A percentile compares a stretch with the other conserved stretches of the same genome.
These are phyloP conservation scores for Centrapalus pauciflorus DNA, from an alignment of 129 eudicot genomes.

Conservation along the genomic window DNA sequence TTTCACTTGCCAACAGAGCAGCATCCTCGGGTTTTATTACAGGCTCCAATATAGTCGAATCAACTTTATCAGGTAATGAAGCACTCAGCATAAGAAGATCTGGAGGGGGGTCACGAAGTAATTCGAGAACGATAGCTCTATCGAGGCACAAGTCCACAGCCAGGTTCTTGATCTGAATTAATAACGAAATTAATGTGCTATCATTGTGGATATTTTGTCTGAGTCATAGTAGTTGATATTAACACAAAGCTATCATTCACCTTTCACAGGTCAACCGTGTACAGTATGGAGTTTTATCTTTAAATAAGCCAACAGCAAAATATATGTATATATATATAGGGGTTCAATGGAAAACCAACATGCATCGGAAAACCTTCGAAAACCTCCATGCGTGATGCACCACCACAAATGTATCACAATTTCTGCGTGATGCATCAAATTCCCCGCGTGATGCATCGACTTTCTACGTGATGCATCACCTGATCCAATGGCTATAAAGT, in stretches of 20 bases:
- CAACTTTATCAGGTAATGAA: slow-evolving; percentile 73
- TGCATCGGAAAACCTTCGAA: no score
- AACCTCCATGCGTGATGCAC: no score
- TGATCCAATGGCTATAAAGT: no score
- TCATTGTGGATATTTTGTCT: neutral
- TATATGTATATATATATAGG: no score
- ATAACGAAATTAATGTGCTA: slow-evolving; percentile 1
- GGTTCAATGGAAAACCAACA: no score
- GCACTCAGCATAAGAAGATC: slow-evolving; percentile 85
- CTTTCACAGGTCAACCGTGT: neutral
- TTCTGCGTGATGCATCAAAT: no score
- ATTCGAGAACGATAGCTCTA: slow-evolving; percentile 79
- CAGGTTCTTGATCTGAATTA: slow-evolving; percentile 72
- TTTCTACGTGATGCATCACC: no score
- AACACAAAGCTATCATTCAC: neutral
- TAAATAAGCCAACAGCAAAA: no score
- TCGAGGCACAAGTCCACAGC: slow-evolving; percentile 87
- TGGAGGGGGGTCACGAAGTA: slow-evolving; percentile 98
- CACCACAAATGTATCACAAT: no score
- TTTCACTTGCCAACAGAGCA: slow-evolving; percentile 29
- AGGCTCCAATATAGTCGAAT: slow-evolving; percentile 34
- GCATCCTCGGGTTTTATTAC: slow-evolving; percentile 31
- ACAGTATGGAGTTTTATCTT: neutral
- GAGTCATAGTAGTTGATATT: neutral
- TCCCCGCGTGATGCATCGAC: no score